Conservation (phyloP, 257 asterid genomes). For the Parsonsia alboflavescens region DNA sequence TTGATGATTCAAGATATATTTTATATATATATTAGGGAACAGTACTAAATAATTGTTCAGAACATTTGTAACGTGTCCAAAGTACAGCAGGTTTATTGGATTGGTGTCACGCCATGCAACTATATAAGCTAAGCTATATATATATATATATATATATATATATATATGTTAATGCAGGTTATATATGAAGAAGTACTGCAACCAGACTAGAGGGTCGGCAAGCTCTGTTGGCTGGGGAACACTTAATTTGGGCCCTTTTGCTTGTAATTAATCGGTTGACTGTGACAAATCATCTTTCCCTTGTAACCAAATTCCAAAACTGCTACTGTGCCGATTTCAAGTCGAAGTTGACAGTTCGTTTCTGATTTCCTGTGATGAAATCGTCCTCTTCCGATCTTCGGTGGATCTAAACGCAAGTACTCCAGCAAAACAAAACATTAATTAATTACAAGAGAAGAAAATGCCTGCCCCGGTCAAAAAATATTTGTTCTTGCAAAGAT, state of each 20-base stretch:
- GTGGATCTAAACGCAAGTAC: not conserved
- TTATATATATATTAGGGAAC: no score
- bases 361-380: not conserved
- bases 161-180: no score
- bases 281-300: not conserved
- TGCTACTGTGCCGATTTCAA: not conserved
- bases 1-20: no score
- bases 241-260: not conserved
- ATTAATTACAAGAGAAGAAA: not conserved
- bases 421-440: not conserved
- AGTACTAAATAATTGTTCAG: no score
- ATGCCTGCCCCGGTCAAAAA: not conserved
- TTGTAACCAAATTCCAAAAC: not conserved
- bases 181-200: not conserved
- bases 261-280: not conserved
- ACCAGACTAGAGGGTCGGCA: not conserved
- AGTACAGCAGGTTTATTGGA: not conserved
- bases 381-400: not conserved
- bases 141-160: no score
- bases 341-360: not conserved
- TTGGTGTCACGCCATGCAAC: not conserved
- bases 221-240: not conserved
- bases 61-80: not conserved
- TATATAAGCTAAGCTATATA: no score
- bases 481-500: not conserved